Evolutionary conservation across 495 filamentous ascomycete species (phyloP), one percentile per base, ranked within the genome.

Genomic region (Acidiella bohemica): DNA sequence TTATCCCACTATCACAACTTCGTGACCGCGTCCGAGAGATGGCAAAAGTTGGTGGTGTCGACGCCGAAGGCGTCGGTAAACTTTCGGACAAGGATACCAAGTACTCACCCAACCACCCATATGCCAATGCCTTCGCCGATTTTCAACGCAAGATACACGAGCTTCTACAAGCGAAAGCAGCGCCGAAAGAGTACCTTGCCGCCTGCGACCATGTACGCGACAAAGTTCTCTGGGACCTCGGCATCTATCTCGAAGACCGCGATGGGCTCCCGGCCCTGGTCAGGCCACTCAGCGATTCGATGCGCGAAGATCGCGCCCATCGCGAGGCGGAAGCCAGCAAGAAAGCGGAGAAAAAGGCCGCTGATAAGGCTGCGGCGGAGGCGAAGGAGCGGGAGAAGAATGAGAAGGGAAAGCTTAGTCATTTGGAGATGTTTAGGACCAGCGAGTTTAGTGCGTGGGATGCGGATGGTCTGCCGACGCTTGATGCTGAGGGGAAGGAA

Each of bases 191-290:
- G 2, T 50, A 47, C 36, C 55, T 61, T 5, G 46, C 67, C 0
- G 71, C 93, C 32, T 86, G 78, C 49, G 88, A 93, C 53, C 67
- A 70, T 4, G 70, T 96, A 32, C 80, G 88, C 19, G 80, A 95
- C 51, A 61, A 72, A 19, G 74, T 83, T 38, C 75, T 96, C 22
- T 83, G 80, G 36, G 70, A 83, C 33, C 63, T 87, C 0, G 83
- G 76, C 45, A 75, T 95, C 17, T 86, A 90, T 46, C 76, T 96
- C 8, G 88, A 95, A 53, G 88, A 96, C 53, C 76, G 83, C 12
- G 73, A 80, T 7, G 26, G 24, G 24, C 67, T 69, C 44, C 77
- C 80, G 0, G 84, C 88, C 12, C 64, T 95, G 1, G 73, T 95
- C 47, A 84, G 86, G 39, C 86, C 83, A n/a, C 69, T 92, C 10